Percentiles rank a stretch among this genome's conserved stretches.
Evolutionary conservation across 1,284 basidiomycete genomes (phyloP).

Genomic region (Sporisorium reilianum): DNA sequence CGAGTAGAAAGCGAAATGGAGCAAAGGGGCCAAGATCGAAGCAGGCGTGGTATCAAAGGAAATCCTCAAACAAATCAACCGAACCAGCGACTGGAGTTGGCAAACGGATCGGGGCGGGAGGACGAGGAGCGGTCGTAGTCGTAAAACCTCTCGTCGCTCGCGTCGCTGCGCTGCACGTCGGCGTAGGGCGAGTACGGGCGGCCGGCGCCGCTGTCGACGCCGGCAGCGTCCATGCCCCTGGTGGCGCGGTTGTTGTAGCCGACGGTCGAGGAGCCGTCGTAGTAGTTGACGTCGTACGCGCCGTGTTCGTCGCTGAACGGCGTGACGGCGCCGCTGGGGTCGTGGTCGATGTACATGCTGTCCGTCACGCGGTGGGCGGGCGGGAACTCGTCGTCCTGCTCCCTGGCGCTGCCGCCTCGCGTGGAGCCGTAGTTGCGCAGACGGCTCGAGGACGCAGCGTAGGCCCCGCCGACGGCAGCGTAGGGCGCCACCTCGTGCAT

Average conservation of each 20-base stretch:
- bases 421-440: constrained; percentile 42
- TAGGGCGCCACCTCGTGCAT: constrained; percentile 46
- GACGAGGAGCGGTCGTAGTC: constrained; percentile 29
- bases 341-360: constrained; percentile 33
- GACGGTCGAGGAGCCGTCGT: constrained; percentile 36
- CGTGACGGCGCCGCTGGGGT: constrained; percentile 14
- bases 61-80: constrained; percentile 3
- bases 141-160: constrained; percentile 12
- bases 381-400: constrained; percentile 11
- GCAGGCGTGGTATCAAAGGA: constrained; percentile 21
- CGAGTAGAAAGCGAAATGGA: constrained; percentile 20
- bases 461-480: constrained; percentile 23
- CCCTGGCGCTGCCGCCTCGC: constrained; percentile 11
- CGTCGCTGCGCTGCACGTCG: constrained; percentile 37
- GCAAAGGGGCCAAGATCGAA: constrained; percentile 1
- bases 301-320: constrained; percentile 47
- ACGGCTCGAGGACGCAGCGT: constrained; percentile 10
- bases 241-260: constrained; percentile 51
- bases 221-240: constrained; percentile 44
- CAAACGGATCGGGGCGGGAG: constrained; percentile 28
- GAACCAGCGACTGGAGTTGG: constrained; percentile 31
- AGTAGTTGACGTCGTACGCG: constrained; percentile 50
- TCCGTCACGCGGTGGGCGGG: constrained; percentile 24
- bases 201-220: constrained; percentile 14
- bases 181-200: constrained; percentile 46